A percentile compares a stretch with the other conserved stretches of the same genome.
Evolutionary conservation across 495 filamentous ascomycete species (phyloP).

Genomic region (Thozetella sp.): DNA sequence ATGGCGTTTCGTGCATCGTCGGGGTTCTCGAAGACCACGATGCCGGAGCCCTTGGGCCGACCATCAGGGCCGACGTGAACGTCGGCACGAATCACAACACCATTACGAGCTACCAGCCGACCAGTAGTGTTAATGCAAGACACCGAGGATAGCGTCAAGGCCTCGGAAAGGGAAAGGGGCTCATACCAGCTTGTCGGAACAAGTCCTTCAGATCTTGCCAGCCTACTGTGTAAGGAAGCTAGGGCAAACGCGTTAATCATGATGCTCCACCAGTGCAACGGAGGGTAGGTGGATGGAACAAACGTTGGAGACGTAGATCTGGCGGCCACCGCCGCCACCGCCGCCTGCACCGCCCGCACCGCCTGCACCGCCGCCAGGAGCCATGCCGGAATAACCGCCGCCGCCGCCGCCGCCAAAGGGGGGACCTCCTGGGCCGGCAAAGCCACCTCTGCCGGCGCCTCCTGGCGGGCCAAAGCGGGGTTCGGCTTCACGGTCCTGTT

Average conservation of each 20-base stretch:
- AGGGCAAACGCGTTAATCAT: conserved; percentile 35
- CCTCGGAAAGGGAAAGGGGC: conserved; percentile 1
- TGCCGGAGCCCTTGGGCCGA: conserved; percentile 92
- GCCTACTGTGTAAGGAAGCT: conserved; percentile 97
- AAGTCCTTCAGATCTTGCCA: conserved; percentile 99
- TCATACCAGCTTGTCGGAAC: conserved; percentile 96
- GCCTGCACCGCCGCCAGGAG: conserved; percentile 41
- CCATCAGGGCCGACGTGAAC: conserved; percentile 92
- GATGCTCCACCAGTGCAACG: conserved; percentile 17
- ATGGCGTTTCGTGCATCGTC: conserved; percentile 97
- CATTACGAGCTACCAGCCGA: conserved; percentile 61
- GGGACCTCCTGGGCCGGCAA: conserved; percentile 28
- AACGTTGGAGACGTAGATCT: conserved; percentile 98
- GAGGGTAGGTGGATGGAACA: conserved; percentile 54
- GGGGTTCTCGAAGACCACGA: conserved; percentile 92
- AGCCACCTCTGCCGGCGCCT: conserved; percentile 62
- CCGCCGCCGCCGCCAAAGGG: conserved; percentile 36
- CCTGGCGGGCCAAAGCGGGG: conserved; percentile 82
- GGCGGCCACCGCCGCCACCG: conserved; percentile 63
- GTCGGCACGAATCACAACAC: conserved; percentile 91
- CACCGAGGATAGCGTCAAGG: conserved; percentile 3
- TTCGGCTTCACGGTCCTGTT: conserved; percentile 90
- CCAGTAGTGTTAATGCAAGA: conserved; percentile 22
- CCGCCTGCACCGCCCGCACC: conserved; percentile 47
- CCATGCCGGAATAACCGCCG: conserved; percentile 45